Evolutionary conservation across 495 filamentous ascomycete genomes (phyloP), one percentile per base, ranked within the genome.

Genomic region (Neurospora sp.): DNA sequence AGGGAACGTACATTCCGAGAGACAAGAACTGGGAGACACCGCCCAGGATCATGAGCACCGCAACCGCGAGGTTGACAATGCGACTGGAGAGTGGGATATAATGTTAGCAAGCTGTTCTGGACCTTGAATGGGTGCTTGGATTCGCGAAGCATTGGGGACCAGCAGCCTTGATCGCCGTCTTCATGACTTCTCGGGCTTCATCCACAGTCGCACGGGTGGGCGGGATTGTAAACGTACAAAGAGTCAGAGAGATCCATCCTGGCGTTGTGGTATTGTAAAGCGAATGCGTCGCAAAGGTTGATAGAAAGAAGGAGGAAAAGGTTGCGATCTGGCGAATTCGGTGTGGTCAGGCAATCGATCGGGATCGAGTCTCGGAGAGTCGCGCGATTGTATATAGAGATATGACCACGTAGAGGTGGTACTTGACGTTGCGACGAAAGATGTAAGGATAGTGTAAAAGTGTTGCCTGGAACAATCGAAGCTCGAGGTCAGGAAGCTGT

Each of bases 21-120:
- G 85, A 82, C 76, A 93, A 94, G 87, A 97, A 97, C 82, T 98
- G 94, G 75, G 88, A 87, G 78, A 98, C 91, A 71, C 94, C 96
- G 70, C 95, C 95, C 18, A 97, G 83, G 35, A 97, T 84, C 93
- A 98, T 97, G 72, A 97, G 83, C 73, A 90, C 90, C 73, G 90
- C 96, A 72, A 97, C 91, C 73, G 84, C 93, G 75, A 98, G 86
- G 87, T 99, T 99, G 77, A 96, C 93, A 76, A 98, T 88, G 74
- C 96, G 96, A 84, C 94, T 97, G 76, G 35, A 75, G 73, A 74
- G 73, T 45, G 65, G 10, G 38, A 61, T 39, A 20, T 27, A 39
- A 72, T 39, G 71, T 78, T 73, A 77, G 77, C 71, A 70, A 75
- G 27, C 3, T 35, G 12, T 18, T 65, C 53, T 65, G 27, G 10